Conservation (phyloP, 148 eudicot genomes). For the Amaranthus palmeri region DNA sequence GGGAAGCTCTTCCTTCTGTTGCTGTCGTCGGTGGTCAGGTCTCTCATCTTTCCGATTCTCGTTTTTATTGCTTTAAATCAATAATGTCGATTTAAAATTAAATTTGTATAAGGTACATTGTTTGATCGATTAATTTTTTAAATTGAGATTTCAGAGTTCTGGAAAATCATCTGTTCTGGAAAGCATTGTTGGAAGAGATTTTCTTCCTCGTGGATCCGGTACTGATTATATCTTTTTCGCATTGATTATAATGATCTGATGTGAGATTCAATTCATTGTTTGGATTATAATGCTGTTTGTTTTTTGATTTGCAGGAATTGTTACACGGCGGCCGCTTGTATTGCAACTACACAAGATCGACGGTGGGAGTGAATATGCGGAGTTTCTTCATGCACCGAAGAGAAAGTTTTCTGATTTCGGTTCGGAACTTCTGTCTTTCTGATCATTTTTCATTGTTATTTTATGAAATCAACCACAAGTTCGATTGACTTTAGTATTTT, state of each 20-base stretch:
- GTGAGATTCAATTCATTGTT: neutral
- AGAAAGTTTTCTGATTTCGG: conserved; percentile 72
- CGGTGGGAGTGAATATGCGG: conserved; percentile 77
- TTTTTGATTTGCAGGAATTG: conserved; percentile 52
- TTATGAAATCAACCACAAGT: neutral
- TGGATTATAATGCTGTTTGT: neutral
- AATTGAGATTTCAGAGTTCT: conserved; percentile 58
- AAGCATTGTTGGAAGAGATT: conserved; percentile 95
- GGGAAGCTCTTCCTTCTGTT: conserved; percentile 96
- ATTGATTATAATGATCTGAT: neutral
- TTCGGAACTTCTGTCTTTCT: conserved; percentile 22
- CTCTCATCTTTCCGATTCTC: neutral
- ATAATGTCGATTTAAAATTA: neutral
- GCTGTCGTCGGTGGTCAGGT: conserved; percentile 98
- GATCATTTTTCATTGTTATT: neutral
- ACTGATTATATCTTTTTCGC: neutral
- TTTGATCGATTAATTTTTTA: neutral
- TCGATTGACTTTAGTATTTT: neutral
- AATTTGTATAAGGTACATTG: neutral
- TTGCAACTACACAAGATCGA: conserved; percentile 90
- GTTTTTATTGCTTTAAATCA: neutral
- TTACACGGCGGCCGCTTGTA: conserved; percentile 93
- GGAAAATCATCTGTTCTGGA: conserved; percentile 97
- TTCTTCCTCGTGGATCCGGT: conserved; percentile 99
- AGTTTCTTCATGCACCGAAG: conserved; percentile 92